phyloP scores from a whole-genome alignment of 2,329 filamentous ascomycete species.

The Alternaria sp. region DNA sequence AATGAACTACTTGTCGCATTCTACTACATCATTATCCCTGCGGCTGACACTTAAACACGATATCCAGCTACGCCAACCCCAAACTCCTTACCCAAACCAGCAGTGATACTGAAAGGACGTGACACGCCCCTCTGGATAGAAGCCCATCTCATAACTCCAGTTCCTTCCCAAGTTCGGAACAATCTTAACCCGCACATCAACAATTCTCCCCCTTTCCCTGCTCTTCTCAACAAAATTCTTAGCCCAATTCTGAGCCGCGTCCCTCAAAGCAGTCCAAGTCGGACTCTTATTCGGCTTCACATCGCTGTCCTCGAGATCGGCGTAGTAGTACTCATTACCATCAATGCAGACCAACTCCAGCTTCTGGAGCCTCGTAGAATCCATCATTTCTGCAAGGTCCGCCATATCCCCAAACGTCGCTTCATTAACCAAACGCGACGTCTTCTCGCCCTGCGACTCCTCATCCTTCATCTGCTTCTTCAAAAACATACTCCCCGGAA shows the following conservation, averaged over 20 bases:
- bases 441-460: not conserved
- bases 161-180: not conserved
- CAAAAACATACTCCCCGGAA: not conserved
- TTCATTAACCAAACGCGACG: not conserved
- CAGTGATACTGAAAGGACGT: not conserved
- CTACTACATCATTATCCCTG: not conserved
- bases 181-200: not conserved
- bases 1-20: not conserved
- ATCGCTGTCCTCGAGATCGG: not conserved
- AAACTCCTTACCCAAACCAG: not conserved
- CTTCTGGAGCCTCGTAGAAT: not conserved
- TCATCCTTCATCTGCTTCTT: not conserved
- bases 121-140: not conserved
- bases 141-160: not conserved
- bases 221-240: not conserved
- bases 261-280: not conserved
- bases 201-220: accelerated
- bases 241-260: not conserved
- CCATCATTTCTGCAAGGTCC: accelerated
- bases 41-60: accelerated
- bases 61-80: not conserved
- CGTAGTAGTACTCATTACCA: not conserved
- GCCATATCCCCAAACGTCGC: not conserved
- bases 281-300: not conserved
- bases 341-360: not conserved